Conservation (phyloP, 2,329 filamentous ascomycete species). For the Fusarium luffae region DNA sequence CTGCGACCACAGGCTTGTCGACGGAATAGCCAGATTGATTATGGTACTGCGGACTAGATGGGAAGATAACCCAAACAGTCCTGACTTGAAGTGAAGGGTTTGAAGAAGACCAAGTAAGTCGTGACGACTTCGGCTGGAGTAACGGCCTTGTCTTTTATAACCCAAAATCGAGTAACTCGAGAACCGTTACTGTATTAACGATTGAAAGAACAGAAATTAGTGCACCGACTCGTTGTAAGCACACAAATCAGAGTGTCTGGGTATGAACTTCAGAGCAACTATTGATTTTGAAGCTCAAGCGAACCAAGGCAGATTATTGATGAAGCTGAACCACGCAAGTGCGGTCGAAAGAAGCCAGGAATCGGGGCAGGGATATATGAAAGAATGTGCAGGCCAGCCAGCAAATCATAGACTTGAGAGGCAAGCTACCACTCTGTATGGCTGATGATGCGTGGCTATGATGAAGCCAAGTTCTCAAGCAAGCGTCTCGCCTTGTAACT, state of each 20-base stretch:
- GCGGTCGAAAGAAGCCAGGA: constrained; percentile 22
- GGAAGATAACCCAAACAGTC: constrained; percentile 52
- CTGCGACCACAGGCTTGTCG: constrained; percentile 52
- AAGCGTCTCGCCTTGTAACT: constrained; percentile 37
- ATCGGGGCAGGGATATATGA: constrained; percentile 39
- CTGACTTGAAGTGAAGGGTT: constrained; percentile 34
- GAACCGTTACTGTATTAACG: constrained; percentile 14
- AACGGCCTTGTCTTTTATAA: constrained; percentile 7
- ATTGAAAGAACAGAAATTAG: constrained; percentile 27
- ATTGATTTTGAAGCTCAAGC: constrained; percentile 24
- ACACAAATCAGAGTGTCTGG: constrained; percentile 21
- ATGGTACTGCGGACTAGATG: constrained; percentile 47
- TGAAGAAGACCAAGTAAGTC: constrained; percentile 11
- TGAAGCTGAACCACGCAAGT: constrained; percentile 33
- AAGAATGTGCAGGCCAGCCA: constrained; percentile 34
- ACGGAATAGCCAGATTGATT: constrained; percentile 51
- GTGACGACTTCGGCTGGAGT: constrained; percentile 6
- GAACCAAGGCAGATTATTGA: constrained; percentile 30
- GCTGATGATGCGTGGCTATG: constrained; percentile 38
- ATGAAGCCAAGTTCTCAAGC: constrained; percentile 37
- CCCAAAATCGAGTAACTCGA: constrained; percentile 10
- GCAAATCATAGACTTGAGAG: constrained; percentile 43
- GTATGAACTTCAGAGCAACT: constrained; percentile 7
- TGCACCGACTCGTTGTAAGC: constrained; percentile 29
- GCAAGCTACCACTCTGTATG: constrained; percentile 41